Base-by-base conservation (phyloP, 768 basidiomycete species). In the Rhizopogon roseolus region DNA sequence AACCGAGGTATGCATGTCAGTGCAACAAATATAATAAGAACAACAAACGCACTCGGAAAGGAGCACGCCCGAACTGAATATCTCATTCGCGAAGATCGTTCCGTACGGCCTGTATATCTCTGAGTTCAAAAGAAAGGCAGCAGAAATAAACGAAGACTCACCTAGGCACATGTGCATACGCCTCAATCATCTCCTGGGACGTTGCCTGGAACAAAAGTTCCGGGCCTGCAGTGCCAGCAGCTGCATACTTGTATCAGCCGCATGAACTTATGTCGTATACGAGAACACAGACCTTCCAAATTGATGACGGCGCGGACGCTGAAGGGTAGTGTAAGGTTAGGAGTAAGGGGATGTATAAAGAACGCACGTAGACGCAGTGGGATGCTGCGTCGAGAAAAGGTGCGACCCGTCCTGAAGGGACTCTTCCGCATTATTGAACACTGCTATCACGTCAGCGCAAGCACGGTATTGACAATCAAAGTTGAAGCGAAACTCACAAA, bases 171-270 rank as follows among this genome's bases (percentile, higher is more conserved):
- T 85, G 79, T 0, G 90, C 82, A 64, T 94, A 95, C 0, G 93
- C 94, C 45, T 87, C 78, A 5, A 97, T 90, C 95, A 98, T 97
- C 68, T 97, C 82, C 62, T 92, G 83, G 5, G 90, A 93, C 0
- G 94, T 98, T 0, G 94, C 96, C 74, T 98, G 96, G 76, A 98
- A 98, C 14, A 98, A 79, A 7, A 98, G 71, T 62, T 94, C 94
- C 27, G 85, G 88, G 0, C 96, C 94, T 6, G 82, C 84, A 2
- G 86, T 85, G 0, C 95, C 96, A 38, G 92, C 93, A 57, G 90
- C 94, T 88, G 57, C 17, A 54, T 34, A 32, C 29, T 17, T 9
- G 41, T 29, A 45, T 38, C 6, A 50, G 29, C 28, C 32, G 34
- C 14, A 39, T 39, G 7, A 40, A 22, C 5, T 1, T 11, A 22